Evolutionary conservation across 2,329 filamentous ascomycete species (phyloP), one percentile per base, ranked within the genome.

Genomic region (Pseudonectria buxi): DNA sequence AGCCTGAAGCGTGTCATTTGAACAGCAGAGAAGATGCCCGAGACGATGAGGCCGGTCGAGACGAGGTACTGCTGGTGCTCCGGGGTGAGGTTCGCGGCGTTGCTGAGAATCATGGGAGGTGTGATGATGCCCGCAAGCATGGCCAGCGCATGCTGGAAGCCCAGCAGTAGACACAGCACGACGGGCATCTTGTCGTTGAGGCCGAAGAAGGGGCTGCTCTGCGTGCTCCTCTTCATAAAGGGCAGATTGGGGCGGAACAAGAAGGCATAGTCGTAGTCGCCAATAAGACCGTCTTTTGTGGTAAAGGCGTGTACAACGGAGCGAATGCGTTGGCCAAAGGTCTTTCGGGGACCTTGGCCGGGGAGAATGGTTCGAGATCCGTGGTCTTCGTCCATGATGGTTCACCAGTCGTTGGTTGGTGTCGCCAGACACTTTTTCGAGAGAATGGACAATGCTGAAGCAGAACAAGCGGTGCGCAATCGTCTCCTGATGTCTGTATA

Each of bases 201-300:
- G n/a, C 85, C 86, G 52, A 90, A 92, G 60, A 94, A 92, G 1
- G 86, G 86, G 24, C 82, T 77, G 26, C 46, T 38, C 44, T 64
- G 61, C 24, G 58, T 58, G 5, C 64, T 51, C 57, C 74, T 55
- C 56, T 74, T 79, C 70, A 92, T 79, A 60, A 95, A 95, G 0
- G 89, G 89, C 14, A 95, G 62, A 47, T 85, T 88, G 2, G 78
- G 85, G 14, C 68, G 78, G 69, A 95, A 94, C 27, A 95, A 78
- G 54, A 88, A 92, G 25, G 60, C 84, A 72, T 95, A 95, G 70
- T 95, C 84, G 61, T 95, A 95, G 50, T 79, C 72, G 44, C 89
- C 89, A 37, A 95, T 61, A 16, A 95, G 71, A 10, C 89, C 89
- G 2, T 88, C 73, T 42, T 68, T 79, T 30, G 74, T 78, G 35